Evolutionary conservation across 2,329 filamentous ascomycete species (phyloP), one percentile per base, ranked within the genome.

Genomic region (Epichloe glyceriae): DNA sequence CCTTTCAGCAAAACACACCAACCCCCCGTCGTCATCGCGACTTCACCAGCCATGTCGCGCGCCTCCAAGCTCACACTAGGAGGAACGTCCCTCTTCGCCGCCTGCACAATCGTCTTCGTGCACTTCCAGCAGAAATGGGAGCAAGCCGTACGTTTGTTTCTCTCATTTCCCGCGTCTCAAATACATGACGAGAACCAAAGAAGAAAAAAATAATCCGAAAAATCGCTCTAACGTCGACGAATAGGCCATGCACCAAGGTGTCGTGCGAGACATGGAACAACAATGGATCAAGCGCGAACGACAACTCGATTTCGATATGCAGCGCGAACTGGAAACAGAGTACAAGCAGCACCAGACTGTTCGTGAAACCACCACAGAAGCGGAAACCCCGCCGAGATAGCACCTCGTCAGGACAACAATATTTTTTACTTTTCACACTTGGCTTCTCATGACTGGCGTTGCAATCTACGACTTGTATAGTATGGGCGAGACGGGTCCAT

Each of bases 191-290:
- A n/a, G 19, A n/a, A 30, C 8, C 11, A 33, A 20, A 5, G 10
- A 33, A 20, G 4, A 20, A 35, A 10, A 3, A 35, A 5, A 48
- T 12, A 1, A 37, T 5, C 11, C 33, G 4, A 8, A 17, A 2
- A 42, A 37, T 10, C 14, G 19, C 12, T 37, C 49, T 46, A 57
- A 47, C 20, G 19, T 15, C 19, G 19, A 15, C 12, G 35, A 12
- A 30, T 55, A 91, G 93, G 86, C 88, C 52, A 98, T 98, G 93
- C 93, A 98, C 63, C 80, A 85, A 58, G 93, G 93, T 43, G 93
- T 98, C 41, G 73, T 97, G 56, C 86, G 91, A 56, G 93, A 98
- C 63, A 86, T 96, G 75, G 91, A 97, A 64, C 88, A 94, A 63
- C 90, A 95, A 65, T 82, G 86, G 44, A 66, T 96, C 57, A 96